phyloP scores from a whole-genome alignment of 768 basidiomycete genomes.

The Serendipita sp. region DNA sequence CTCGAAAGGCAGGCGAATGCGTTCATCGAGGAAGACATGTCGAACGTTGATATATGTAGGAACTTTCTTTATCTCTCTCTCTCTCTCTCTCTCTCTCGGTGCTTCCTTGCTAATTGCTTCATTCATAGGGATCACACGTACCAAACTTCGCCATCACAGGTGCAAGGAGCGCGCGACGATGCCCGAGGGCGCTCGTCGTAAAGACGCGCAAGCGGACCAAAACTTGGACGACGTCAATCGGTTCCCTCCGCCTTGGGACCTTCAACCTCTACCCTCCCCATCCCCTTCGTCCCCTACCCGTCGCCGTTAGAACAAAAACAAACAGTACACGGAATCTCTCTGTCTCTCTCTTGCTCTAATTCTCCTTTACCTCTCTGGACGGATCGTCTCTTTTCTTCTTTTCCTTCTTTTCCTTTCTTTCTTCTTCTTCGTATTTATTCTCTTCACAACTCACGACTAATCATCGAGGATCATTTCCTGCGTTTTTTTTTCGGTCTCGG shows the following conservation, averaged over 20 bases:
- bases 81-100: no score
- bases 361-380: neutral
- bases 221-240: conserved; percentile 61
- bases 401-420: neutral
- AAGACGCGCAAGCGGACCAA: conserved; percentile 62
- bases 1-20: conserved; percentile 66
- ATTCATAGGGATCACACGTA: conserved; percentile 60
- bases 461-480: no score
- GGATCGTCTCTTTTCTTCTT: neutral
- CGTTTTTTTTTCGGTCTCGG: no score
- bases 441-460: neutral
- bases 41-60: conserved; percentile 63
- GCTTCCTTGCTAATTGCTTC: neutral
- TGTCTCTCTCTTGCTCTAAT: neutral
- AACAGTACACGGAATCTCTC: neutral
- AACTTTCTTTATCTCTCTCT: conserved; percentile 8
- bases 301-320: neutral
- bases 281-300: neutral
- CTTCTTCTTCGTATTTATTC: neutral
- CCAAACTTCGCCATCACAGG: conserved; percentile 65
- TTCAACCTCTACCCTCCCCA: neutral
- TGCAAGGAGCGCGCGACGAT: conserved; percentile 49
- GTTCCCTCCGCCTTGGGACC: conserved; percentile 42
- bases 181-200: conserved; percentile 54
- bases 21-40: conserved; percentile 68